Conservation (phyloP, 139 green algal genomes). For the Chlorella sp. region DNA sequence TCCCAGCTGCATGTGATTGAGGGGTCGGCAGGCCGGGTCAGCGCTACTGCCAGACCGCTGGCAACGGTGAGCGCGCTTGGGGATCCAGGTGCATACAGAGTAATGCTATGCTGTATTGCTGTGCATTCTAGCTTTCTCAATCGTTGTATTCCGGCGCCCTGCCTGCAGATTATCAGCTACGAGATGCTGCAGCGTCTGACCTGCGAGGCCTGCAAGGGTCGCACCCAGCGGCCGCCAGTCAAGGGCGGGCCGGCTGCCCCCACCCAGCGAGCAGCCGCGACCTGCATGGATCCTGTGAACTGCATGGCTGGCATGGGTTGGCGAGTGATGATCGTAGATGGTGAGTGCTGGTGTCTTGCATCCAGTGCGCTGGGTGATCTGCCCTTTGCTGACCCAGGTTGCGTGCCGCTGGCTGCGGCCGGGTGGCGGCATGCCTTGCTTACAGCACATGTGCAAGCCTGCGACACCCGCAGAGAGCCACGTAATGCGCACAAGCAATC, state of each 20-base stretch:
- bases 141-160: not conserved
- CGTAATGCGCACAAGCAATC: slow-evolving; percentile 68
- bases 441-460: too few species aligned
- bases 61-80: too few species aligned
- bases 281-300: slow-evolving; percentile 50
- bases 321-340: slow-evolving; percentile 49
- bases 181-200: slow-evolving; percentile 86
- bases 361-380: too few species aligned
- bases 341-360: too few species aligned
- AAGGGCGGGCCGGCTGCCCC: not conserved
- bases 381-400: too few species aligned
- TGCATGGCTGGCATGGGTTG: slow-evolving; percentile 78
- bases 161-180: slow-evolving; percentile 76
- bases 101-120: too few species aligned
- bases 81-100: too few species aligned
- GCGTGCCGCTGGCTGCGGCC: too few species aligned
- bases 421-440: too few species aligned
- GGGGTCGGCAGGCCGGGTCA: slow-evolving; percentile 60
- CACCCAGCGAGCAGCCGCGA: slow-evolving; percentile 14
- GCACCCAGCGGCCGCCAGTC: not conserved
- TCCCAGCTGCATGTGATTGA: slow-evolving; percentile 73
- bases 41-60: too few species aligned
- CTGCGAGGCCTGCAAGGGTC: slow-evolving; percentile 62
- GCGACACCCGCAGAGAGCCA: slow-evolving; percentile 24
- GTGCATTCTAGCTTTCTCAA: not conserved